Evolutionary conservation across 352 stramenopile species (phyloP).

Genomic region (Phytophthora macrochlamydospora): DNA sequence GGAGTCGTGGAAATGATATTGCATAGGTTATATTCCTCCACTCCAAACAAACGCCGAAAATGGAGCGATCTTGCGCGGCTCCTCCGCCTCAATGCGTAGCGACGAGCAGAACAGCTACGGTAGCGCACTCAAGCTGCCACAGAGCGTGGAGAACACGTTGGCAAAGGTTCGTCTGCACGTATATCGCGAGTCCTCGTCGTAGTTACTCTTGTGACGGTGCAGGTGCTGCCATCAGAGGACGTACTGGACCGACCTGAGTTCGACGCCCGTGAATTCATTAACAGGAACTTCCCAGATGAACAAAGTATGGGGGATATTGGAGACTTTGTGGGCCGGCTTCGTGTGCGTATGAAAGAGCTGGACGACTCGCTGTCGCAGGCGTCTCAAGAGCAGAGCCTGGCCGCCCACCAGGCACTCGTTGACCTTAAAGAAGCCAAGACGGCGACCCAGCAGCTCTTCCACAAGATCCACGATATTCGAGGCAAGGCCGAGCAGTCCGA

Average conservation of each 20-base stretch:
- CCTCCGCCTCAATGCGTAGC: background rate
- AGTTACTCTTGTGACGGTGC: background rate
- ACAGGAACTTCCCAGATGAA: slow-evolving; percentile 92
- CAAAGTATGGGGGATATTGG: slow-evolving; percentile 79
- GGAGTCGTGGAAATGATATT: no score
- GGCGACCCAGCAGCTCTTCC: slow-evolving; percentile 89
- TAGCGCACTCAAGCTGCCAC: slow-evolving; percentile 53
- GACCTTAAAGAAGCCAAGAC: slow-evolving; percentile 86
- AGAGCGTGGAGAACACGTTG: slow-evolving; percentile 57
- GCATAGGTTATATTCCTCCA: background rate
- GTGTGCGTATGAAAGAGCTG: slow-evolving; percentile 79
- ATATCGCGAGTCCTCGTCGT: background rate
- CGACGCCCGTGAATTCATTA: slow-evolving; percentile 92
- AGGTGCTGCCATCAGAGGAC: slow-evolving; percentile 85
- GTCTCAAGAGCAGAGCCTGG: slow-evolving; percentile 79
- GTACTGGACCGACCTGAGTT: slow-evolving; percentile 90
- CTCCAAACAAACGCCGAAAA: slow-evolving; percentile 8
- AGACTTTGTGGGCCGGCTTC: slow-evolving; percentile 82
- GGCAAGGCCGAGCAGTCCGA: slow-evolving; percentile 95
- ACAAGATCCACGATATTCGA: slow-evolving; percentile 94
- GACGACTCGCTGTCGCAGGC: slow-evolving; percentile 82
- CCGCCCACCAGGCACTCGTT: slow-evolving; percentile 74
- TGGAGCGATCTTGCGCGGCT: slow-evolving; percentile 21
- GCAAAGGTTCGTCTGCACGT: slow-evolving; percentile 36
- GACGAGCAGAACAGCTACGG: slow-evolving; percentile 10